Percentiles rank a stretch among this genome's conserved stretches.
Conservation (phyloP, 495 filamentous ascomycete genomes). For the Annulohypoxylon bovei region DNA sequence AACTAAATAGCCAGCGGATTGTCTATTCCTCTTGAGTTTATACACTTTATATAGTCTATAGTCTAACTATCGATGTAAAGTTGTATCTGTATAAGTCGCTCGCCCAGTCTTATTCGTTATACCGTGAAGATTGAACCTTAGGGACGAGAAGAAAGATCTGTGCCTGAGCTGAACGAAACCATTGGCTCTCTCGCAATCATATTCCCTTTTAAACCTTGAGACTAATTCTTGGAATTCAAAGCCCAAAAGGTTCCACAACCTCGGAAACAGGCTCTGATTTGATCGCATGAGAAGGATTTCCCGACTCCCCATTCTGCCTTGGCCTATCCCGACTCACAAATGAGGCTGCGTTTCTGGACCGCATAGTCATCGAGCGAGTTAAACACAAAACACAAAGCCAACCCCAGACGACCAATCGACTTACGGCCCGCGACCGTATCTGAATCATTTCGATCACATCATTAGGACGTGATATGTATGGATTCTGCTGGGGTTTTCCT, state of each 20-base stretch:
- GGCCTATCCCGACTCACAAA: constrained; percentile 11
- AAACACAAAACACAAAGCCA: constrained; percentile 4
- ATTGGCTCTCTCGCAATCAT: constrained; percentile 8
- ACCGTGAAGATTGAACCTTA: background rate
- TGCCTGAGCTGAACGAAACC: constrained; percentile 3
- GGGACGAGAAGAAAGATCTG: background rate
- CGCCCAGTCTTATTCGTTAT: background rate
- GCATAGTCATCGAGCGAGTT: constrained; percentile 23
- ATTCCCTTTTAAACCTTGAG: constrained; percentile 21
- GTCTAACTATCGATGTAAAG: constrained; percentile 5
- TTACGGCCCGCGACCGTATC: constrained; percentile 34
- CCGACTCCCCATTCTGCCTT: background rate
- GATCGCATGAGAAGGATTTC: constrained; percentile 22
- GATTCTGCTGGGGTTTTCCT: constrained; percentile 8
- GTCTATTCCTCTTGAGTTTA: background rate
- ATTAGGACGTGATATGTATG: constrained; percentile 30
- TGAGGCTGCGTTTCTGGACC: constrained; percentile 23
- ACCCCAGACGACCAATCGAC: constrained; percentile 23
- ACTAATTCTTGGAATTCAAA: constrained; percentile 19
- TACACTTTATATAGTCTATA: background rate
- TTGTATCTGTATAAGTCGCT: constrained; percentile 18
- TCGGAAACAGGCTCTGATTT: background rate
- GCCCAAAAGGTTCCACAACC: constrained; percentile 34
- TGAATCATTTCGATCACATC: constrained; percentile 42
- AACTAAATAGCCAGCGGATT: background rate